Evolutionary conservation across 2,329 filamentous ascomycete species (phyloP).

Genomic region (Trichophyton equinum): DNA sequence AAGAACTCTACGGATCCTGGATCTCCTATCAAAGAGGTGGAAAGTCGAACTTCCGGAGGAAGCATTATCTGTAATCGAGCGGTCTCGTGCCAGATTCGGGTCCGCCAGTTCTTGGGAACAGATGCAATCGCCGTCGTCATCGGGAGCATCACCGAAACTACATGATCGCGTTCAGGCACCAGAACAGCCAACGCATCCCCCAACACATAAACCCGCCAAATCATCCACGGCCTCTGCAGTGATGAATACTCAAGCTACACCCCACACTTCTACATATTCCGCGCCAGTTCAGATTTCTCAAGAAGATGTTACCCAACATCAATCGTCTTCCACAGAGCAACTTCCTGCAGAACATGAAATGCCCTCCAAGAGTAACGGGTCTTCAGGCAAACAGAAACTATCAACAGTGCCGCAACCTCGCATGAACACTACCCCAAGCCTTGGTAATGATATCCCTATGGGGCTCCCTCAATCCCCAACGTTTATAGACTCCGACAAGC

Average conservation of each 20-base stretch:
- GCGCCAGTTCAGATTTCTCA: neutral
- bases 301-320: neutral
- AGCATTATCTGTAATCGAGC: conserved; percentile 59
- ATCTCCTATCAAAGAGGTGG: conserved; percentile 79
- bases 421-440: neutral
- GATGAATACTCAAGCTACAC: neutral
- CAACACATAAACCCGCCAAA: neutral
- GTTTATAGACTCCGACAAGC: conserved; percentile 48
- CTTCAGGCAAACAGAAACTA: neutral
- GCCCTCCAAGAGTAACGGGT: neutral
- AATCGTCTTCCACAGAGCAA: neutral
- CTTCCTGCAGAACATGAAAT: neutral
- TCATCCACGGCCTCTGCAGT: neutral
- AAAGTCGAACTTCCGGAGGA: conserved; percentile 76
- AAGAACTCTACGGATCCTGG: conserved; percentile 72
- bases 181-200: neutral
- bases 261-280: neutral
- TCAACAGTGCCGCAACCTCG: neutral
- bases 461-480: conserved; percentile 7
- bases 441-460: neutral
- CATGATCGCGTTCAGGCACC: conserved; percentile 1
- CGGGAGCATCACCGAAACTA: conserved; percentile 7
- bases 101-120: conserved; percentile 49
- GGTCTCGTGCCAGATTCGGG: conserved; percentile 70
- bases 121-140: conserved; percentile 41